phyloP scores from a whole-genome alignment of 805 yeast species.

The Wickerhamomyces ciferrii region DNA sequence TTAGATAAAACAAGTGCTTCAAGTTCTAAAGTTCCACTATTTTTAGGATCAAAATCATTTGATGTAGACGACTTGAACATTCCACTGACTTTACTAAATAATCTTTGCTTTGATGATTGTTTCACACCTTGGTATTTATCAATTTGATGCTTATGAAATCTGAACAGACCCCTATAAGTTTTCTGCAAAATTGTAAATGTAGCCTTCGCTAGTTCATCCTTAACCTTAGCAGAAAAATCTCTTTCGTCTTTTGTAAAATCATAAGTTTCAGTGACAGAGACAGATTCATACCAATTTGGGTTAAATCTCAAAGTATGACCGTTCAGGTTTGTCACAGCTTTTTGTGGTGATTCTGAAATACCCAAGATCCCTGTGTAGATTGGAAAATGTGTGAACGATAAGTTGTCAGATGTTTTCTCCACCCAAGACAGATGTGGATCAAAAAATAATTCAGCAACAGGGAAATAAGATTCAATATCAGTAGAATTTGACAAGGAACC shows the following conservation, averaged over 20 bases:
- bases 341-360: no score
- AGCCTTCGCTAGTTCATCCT: background rate
- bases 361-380: background rate
- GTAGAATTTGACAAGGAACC: background rate
- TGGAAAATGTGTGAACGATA: background rate
- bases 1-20: no score
- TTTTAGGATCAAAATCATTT: no score
- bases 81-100: no score
- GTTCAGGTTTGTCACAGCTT: no score
- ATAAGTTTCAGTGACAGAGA: background rate
- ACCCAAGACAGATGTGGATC: background rate
- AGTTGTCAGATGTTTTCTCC: background rate
- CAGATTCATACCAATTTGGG: background rate
- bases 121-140: no score
- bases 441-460: background rate
- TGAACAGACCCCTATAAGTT: background rate
- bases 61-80: no score
- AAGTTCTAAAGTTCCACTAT: no score
- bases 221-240: no score
- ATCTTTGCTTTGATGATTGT: background rate
- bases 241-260: background rate
- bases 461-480: background rate
- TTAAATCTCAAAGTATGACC: no score
- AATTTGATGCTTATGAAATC: no score
- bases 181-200: background rate